Percentiles rank a stretch among this genome's conserved stretches.
phyloP scores from a whole-genome alignment of 441 rosid genomes.

The Eugenia klotzschiana region DNA sequence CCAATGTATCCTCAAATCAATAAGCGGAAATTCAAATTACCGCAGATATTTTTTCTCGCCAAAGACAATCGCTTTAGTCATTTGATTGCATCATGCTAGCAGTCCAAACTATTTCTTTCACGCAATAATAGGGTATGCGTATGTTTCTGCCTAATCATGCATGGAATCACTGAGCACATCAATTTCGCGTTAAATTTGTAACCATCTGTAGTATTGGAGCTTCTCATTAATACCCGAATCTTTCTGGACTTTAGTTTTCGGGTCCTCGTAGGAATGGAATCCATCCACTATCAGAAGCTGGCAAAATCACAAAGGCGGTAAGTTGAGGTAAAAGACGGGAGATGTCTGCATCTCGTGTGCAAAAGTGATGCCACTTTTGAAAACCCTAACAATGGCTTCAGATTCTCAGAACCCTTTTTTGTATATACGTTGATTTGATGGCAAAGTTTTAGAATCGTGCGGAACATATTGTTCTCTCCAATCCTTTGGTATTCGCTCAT shows the following conservation, averaged over 20 bases:
- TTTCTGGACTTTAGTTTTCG: neutral
- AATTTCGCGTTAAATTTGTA: neutral
- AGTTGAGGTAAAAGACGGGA: constrained; percentile 4
- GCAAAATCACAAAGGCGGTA: neutral
- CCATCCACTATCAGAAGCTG: neutral
- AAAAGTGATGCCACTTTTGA: neutral
- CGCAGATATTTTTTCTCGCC: neutral
- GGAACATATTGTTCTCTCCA: neutral
- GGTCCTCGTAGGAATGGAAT: neutral
- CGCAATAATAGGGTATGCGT: neutral
- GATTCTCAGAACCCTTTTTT: neutral
- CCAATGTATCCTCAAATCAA: neutral
- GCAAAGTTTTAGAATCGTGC: constrained; percentile 5
- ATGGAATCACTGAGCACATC: neutral
- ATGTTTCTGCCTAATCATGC: neutral
- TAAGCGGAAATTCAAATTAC: neutral
- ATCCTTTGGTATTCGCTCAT: neutral
- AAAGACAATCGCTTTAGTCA: neutral
- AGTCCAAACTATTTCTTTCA: neutral
- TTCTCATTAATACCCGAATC: neutral
- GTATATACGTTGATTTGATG: neutral
- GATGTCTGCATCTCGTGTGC: neutral
- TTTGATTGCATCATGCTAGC: neutral
- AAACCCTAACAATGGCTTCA: neutral
- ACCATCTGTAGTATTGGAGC: neutral